Percentiles rank a stretch among this genome's conserved stretches.
Evolutionary conservation across 2,329 filamentous ascomycete species (phyloP).

Genomic region (Fusarium redolens): DNA sequence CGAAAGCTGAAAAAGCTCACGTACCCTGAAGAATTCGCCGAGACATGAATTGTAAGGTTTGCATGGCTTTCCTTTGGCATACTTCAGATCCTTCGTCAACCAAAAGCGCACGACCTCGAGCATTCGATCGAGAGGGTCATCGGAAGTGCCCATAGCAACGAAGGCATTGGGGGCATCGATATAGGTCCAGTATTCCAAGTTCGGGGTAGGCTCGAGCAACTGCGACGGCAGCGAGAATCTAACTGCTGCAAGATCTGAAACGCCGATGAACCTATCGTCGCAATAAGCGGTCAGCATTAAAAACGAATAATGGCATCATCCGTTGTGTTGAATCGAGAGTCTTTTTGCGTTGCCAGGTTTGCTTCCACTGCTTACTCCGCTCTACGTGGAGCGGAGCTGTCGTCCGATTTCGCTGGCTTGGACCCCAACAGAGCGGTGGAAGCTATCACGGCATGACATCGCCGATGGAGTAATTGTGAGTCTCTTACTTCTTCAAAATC

Average conservation of each 20-base stretch:
- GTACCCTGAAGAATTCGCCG: constrained; percentile 94
- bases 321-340: constrained; percentile 11
- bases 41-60: constrained; percentile 98
- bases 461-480: constrained; percentile 2
- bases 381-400: constrained; percentile 14
- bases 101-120: constrained; percentile 94
- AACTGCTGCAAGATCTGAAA: constrained; percentile 93
- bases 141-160: constrained; percentile 82
- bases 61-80: constrained; percentile 97
- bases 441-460: constrained; percentile 24
- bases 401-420: constrained; percentile 33
- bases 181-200: constrained; percentile 99
- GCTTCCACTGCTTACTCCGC: constrained; percentile 31
- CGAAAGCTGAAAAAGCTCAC: constrained; percentile 47
- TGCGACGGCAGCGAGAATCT: constrained; percentile 96
- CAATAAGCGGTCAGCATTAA: constrained; percentile 44
- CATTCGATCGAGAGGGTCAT: constrained; percentile 93
- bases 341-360: not conserved
- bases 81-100: constrained; percentile 99
- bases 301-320: constrained; percentile 3
- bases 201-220: constrained; percentile 94
- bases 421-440: constrained; percentile 23
- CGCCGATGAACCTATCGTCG: constrained; percentile 84
- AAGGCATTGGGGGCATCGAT: constrained; percentile 95
- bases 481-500: constrained; percentile 84